Base-by-base conservation (phyloP, 2,329 filamentous ascomycete species). In the Aureobasidium sp. region DNA sequence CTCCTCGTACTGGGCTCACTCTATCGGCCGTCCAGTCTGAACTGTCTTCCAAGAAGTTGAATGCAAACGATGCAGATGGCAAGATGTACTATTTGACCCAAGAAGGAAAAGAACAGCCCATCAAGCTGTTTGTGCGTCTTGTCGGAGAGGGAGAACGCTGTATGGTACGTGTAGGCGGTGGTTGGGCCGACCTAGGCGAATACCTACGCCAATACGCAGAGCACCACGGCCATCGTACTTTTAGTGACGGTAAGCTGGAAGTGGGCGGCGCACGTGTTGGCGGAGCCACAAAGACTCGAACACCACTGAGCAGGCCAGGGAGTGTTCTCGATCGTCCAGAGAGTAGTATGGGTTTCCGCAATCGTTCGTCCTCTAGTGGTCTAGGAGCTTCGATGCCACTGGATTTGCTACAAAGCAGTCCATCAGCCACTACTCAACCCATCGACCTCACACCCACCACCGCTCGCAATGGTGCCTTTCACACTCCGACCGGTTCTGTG, bases 161-260 rank as follows among this genome's bases (percentile, higher is more conserved):
- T 64, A 97, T 99, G 94, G 94, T 99, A 8, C 89, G 94, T 39
- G 93, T 99, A 13, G 94, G 94, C 13, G 94, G 94, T 63, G 94
- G 94, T 16, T 99, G 94, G 94, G 91, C 92, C 15, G 94, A 99
- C 73, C 79, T 99, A 25, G 93, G 89, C 41, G 94, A 97, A 73
- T 99, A 97, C 70, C 81, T 99, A 45, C 88, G 91, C 67, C 91
- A 96, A 73, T 99, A 97, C 69, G 92, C 91, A 8, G 86, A 86
- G 63, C 94, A 99, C 71, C 94, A 99, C 72, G 89, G 90, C 47
- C 86, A 90, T n/a, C 86, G 83, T 48, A 79, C 82, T 34, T 79
- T 82, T 25, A 80, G 78, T 32, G 82, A 84, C 41, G 78, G 78
- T 13, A 77, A 76, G 39, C 77, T 86, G 16, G 75, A 83, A 59